Base-by-base conservation (phyloP, 2,329 filamentous ascomycete genomes). In the Nemania sp. region DNA sequence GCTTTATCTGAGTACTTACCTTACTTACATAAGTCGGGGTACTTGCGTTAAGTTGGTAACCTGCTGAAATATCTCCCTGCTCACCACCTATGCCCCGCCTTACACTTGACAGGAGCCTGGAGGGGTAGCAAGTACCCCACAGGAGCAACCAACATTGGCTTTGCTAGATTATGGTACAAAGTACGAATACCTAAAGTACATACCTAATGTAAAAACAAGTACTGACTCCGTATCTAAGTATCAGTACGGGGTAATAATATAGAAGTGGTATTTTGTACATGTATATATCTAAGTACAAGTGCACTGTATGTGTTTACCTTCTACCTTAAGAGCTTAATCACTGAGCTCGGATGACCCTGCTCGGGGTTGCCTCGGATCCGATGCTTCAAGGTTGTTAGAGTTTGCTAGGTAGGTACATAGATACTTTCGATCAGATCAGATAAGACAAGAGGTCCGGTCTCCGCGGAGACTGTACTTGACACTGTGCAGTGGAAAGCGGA, bases 391-490 rank as follows among this genome's bases (percentile, higher is more conserved):
- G n/a, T n/a, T n/a, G 4, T 29, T 32, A 10, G 21, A 20, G 32
- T n/a, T 11, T 2, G 1, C n/a, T 40, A 35, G 13, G 13, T 29
- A 29, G 25, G 25, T 29, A 37, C 35, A 39, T 39, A 20, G n/a
- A 18, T 10, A 45, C n/a, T 18, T 29, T 37, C 25, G 58, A 57
- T 61, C 58, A 48, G 52, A 64, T 64, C 62, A 62, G 62, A 62
- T 62, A 62, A 62, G 54, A 64, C 56, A 62, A 62, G 51, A 43
- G 25, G n/a, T n/a, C n/a, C n/a, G 25, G 25, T 7, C 7, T 29
- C 25, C 7, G 25, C 25, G 4, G 7, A 29, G 3, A 29, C 25
- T 29, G 25, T 29, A 7, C 7, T 4, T 29, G 7, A 15, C 34
- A 48, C 45, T 10, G 45, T 48, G 45, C 45, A 48, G 12, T 10